Evolutionary conservation across 139 green algal genomes (phyloP).

Genomic region (Microglena sp.): DNA sequence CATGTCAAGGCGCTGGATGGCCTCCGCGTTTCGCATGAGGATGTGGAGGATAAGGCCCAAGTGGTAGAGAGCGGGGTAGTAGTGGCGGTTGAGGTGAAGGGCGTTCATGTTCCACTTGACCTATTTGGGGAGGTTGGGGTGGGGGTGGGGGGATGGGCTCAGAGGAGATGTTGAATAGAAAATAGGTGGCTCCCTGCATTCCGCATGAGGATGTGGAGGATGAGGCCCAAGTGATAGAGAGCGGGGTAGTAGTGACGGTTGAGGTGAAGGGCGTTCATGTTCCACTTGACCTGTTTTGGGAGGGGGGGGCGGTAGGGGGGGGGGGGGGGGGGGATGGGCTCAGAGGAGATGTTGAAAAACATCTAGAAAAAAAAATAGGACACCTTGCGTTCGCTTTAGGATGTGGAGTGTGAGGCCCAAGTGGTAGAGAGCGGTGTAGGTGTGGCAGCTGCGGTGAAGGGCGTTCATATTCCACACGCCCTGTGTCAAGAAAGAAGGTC

Average conservation of each 20-base stretch:
- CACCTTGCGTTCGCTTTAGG: constrained; percentile 7
- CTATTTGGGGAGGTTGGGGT: not conserved
- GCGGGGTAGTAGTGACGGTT: not conserved
- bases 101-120: constrained; percentile 14
- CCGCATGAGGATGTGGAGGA: not conserved
- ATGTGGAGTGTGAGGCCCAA: constrained; percentile 27
- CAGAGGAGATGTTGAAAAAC: too few relatives aligned
- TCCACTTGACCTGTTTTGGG: constrained; percentile 1
- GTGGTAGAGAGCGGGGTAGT: constrained; percentile 34
- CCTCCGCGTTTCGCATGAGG: constrained; percentile 16
- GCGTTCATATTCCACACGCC: constrained; percentile 12
- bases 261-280: not conserved
- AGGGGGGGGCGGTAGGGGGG: too few relatives aligned
- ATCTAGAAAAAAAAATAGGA: too few relatives aligned
- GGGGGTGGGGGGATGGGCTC: too few relatives aligned
- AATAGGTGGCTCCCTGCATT: too few relatives aligned
- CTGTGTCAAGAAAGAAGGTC: too few relatives aligned
- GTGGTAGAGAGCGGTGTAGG: constrained; percentile 33
- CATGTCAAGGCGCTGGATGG: constrained; percentile 16
- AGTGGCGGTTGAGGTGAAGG: constrained; percentile 20
- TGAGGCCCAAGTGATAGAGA: not conserved
- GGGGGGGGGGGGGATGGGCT: too few relatives aligned
- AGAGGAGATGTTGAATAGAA: not conserved
- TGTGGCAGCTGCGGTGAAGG: constrained; percentile 17
- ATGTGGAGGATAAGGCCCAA: constrained; percentile 27